Percentiles rank a stretch among this genome's conserved stretches.
These are phyloP conservation scores for Parachaetomium inaequale DNA, from an alignment of 495 filamentous ascomycete species.

Conservation along the genomic window DNA sequence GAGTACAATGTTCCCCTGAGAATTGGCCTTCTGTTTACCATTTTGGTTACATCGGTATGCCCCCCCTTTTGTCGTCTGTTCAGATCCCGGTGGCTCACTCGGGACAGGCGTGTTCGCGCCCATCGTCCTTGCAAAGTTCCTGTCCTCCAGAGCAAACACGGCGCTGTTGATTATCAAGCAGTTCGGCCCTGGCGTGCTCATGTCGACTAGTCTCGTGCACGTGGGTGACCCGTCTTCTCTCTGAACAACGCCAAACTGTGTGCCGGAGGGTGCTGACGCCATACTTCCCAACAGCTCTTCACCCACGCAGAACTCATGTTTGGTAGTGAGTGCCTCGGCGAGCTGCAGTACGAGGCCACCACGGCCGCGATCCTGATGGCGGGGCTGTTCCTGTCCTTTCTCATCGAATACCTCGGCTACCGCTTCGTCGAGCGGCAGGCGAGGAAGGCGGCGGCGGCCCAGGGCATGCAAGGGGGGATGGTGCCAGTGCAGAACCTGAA, in stretches of 20 bases:
- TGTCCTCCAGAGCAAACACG: conserved; percentile 26
- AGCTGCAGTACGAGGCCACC: conserved; percentile 56
- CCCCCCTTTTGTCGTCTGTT: not conserved
- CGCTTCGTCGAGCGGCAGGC: conserved; percentile 43
- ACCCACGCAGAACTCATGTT: conserved; percentile 64
- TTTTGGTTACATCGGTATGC: conserved; percentile 33
- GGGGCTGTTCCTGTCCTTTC: conserved; percentile 59
- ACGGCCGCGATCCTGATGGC: conserved; percentile 62
- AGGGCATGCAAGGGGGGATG: not conserved
- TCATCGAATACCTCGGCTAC: conserved; percentile 56
- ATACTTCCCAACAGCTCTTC: conserved; percentile 44
- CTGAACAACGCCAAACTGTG: not conserved
- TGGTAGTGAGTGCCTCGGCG: conserved; percentile 57
- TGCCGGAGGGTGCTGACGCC: not conserved
- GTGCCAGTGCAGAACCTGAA: not conserved
- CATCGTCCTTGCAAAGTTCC: conserved; percentile 30
- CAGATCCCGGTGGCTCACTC: conserved; percentile 27
- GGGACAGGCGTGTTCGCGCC: not conserved
- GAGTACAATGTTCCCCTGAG: conserved; percentile 58
- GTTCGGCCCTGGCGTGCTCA: conserved; percentile 70
- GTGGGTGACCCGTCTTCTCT: conserved; percentile 33
- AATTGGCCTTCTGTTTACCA: conserved; percentile 58
- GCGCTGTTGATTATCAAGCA: conserved; percentile 48
- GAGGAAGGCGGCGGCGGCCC: not conserved
- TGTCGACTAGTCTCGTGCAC: conserved; percentile 68